Conservation (phyloP, 1,139 yeast genomes). For the Geotrichum cucujoidarum region DNA sequence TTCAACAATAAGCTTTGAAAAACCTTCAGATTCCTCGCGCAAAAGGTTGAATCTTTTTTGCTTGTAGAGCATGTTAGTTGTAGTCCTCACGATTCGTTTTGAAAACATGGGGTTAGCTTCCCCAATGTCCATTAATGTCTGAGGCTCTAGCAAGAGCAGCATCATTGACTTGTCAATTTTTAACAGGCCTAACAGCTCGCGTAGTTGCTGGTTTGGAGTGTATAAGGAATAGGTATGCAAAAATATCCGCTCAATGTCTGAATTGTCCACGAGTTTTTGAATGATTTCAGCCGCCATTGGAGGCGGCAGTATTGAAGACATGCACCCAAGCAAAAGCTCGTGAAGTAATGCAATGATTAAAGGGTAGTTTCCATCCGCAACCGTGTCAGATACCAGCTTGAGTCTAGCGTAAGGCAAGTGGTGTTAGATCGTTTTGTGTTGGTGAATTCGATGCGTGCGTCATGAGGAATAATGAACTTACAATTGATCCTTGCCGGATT, state of each 20-base stretch:
- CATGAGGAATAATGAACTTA: constrained; percentile 19
- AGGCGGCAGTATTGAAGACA: constrained; percentile 18
- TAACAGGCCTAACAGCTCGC: constrained; percentile 22
- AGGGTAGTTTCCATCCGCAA: constrained; percentile 11
- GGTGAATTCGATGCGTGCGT: too few species aligned
- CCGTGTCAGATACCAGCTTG: constrained; percentile 15
- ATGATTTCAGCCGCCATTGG: constrained; percentile 15
- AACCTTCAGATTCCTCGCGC: constrained; percentile 82
- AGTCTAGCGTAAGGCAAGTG: constrained; percentile 5
- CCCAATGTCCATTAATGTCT: constrained; percentile 25
- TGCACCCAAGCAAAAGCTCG: constrained; percentile 24
- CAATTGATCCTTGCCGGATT: constrained; percentile 22
- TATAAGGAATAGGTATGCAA: constrained; percentile 26
- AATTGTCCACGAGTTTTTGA: constrained; percentile 8
- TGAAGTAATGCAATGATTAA: constrained; percentile 24
- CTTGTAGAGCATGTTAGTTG: constrained; percentile 49
- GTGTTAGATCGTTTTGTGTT: not conserved
- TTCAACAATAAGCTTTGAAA: constrained; percentile 57
- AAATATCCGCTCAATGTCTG: constrained; percentile 21
- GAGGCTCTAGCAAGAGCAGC: constrained; percentile 28
- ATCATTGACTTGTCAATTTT: constrained; percentile 25
- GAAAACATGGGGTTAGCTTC: constrained; percentile 35
- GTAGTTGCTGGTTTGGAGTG: constrained; percentile 20
- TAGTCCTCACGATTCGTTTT: constrained; percentile 44
- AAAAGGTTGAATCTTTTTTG: constrained; percentile 68